These are phyloP conservation scores for Chaetomium tenue DNA, from an alignment of 495 filamentous ascomycete species.

Conservation along the genomic window DNA sequence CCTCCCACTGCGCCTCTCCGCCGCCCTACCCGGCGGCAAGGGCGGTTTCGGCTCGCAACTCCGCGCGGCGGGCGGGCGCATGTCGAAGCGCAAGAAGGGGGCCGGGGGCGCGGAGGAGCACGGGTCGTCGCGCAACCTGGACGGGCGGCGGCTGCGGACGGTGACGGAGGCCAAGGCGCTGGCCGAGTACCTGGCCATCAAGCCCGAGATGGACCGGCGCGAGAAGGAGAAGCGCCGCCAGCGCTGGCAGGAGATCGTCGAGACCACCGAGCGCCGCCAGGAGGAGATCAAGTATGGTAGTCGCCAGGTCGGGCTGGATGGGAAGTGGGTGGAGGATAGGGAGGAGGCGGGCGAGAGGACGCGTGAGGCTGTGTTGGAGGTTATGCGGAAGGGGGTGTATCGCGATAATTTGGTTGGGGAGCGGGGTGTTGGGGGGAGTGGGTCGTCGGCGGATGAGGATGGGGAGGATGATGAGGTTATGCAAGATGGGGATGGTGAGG, in stretches of 20 bases:
- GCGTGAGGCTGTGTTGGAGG: slow-evolving; percentile 74
- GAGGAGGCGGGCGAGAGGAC: slow-evolving; percentile 81
- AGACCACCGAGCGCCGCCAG: slow-evolving; percentile 73
- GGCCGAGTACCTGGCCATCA: slow-evolving; percentile 90
- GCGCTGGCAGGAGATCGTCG: slow-evolving; percentile 82
- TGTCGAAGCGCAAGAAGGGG: slow-evolving; percentile 86
- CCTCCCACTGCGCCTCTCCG: slow-evolving; percentile 74
- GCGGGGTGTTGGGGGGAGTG: slow-evolving; percentile 19
- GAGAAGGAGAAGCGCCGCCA: slow-evolving; percentile 80
- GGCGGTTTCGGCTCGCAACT: slow-evolving; percentile 97
- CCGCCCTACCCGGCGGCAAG: slow-evolving; percentile 81
- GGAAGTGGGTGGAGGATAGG: slow-evolving; percentile 90
- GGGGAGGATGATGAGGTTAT: slow-evolving; percentile 32
- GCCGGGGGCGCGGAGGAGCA: slow-evolving; percentile 65
- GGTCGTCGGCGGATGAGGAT: slow-evolving; percentile 32
- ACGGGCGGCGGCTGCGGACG: slow-evolving; percentile 85
- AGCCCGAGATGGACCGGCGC: slow-evolving; percentile 92
- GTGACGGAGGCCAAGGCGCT: slow-evolving; percentile 92
- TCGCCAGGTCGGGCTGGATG: slow-evolving; percentile 67
- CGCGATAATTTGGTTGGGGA: slow-evolving; percentile 45
- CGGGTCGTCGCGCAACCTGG: slow-evolving; percentile 86
- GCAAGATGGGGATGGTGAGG: slow-evolving; percentile 41
- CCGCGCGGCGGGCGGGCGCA: slow-evolving; percentile 93
- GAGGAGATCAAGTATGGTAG: slow-evolving; percentile 71
- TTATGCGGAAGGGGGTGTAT: slow-evolving; percentile 66